phyloP scores from a whole-genome alignment of 495 filamentous ascomycete genomes.

The Viridothelium virens region DNA sequence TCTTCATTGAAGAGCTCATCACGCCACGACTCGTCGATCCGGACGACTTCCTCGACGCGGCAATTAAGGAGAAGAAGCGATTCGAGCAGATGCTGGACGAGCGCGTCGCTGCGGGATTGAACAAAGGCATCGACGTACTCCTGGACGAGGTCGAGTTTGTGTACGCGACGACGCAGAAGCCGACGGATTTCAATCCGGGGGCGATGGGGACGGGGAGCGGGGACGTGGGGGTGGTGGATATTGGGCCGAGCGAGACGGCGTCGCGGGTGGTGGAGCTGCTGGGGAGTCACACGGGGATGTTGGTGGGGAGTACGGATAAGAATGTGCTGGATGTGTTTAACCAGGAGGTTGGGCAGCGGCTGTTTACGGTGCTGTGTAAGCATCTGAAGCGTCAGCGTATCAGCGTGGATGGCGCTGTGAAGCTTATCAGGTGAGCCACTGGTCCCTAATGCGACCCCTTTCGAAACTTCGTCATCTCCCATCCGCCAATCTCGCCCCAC shows the following conservation, averaged over 20 bases:
- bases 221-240: slow-evolving; percentile 49
- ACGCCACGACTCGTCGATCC: slow-evolving; percentile 74
- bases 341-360: slow-evolving; percentile 87
- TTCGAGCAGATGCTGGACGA: slow-evolving; percentile 99
- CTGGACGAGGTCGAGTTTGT: slow-evolving; percentile 98
- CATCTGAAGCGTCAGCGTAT: slow-evolving; percentile 94
- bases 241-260: slow-evolving; percentile 74
- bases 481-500: neutral
- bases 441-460: slow-evolving; percentile 4
- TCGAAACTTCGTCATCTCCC: neutral
- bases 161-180: slow-evolving; percentile 76
- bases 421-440: slow-evolving; percentile 65
- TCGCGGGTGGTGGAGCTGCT: slow-evolving; percentile 74
- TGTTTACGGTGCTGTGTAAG: slow-evolving; percentile 87
- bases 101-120: slow-evolving; percentile 87
- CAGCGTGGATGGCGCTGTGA: slow-evolving; percentile 80
- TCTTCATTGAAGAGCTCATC: slow-evolving; percentile 91
- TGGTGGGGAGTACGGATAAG: slow-evolving; percentile 89
- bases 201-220: slow-evolving; percentile 32
- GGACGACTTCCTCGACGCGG: slow-evolving; percentile 89
- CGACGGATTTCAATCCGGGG: slow-evolving; percentile 85
- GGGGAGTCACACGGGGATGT: slow-evolving; percentile 79
- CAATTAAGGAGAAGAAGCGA: slow-evolving; percentile 88
- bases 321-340: slow-evolving; percentile 97
- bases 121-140: slow-evolving; percentile 94